Evolutionary conservation across 257 asterid genomes (phyloP).

Genomic region (Nemophila menziesii): DNA sequence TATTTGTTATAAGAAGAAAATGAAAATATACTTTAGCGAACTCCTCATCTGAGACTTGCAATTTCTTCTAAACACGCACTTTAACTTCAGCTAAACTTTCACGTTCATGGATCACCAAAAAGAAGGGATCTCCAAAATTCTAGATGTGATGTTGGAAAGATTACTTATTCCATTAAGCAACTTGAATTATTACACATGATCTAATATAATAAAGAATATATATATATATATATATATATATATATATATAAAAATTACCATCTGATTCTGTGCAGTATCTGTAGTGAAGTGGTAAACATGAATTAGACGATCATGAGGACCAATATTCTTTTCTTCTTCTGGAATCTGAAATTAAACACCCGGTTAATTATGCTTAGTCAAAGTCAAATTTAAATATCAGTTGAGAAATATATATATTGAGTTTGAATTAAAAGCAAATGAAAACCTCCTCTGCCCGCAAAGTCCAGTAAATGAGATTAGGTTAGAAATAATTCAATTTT

Average conservation of each 20-base stretch:
- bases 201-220: too few species aligned
- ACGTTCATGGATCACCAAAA: slow-evolving; percentile 79
- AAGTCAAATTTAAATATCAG: too few species aligned
- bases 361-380: too few species aligned
- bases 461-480: too few species aligned
- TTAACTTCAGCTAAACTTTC: slow-evolving; percentile 79
- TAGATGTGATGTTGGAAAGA: slow-evolving; percentile 56
- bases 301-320: slow-evolving; percentile 65
- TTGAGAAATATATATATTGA: too few species aligned
- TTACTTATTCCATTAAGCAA: background rate
- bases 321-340: slow-evolving; percentile 80
- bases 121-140: slow-evolving; percentile 95
- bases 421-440: too few species aligned
- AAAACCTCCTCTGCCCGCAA: too few species aligned
- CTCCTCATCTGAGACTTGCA: slow-evolving; percentile 86
- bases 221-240: too few species aligned
- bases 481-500: too few species aligned
- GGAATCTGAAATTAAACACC: slow-evolving; percentile 44
- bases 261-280: slow-evolving; percentile 72
- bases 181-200: too few species aligned
- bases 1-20: too few species aligned
- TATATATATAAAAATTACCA: slow-evolving; percentile 32
- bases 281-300: slow-evolving; percentile 81
- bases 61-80: slow-evolving; percentile 71
- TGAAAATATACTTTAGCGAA: slow-evolving; percentile 56